Base-by-base conservation (phyloP, 306 rosid genomes). In the Vachellia pachyceras region DNA sequence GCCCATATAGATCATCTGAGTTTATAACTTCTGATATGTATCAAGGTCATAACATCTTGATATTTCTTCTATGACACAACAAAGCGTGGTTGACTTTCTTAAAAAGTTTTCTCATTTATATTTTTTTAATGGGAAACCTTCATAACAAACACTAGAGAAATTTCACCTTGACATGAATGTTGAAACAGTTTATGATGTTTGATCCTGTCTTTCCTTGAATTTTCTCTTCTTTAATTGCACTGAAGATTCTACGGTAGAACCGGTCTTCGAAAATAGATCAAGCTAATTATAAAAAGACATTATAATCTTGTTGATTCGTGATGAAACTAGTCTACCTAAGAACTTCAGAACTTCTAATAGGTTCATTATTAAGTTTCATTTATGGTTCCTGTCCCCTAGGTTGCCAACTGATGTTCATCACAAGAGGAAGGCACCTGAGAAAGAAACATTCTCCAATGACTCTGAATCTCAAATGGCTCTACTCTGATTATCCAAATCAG, bases 391-490 rank as follows among this genome's bases (percentile, higher is more conserved):
- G 49, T 81, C 68, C 25, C 71, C 69, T 84, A 96, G 99, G 89
- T 84, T 93, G 82, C 84, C 94, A 23, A 74, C 45, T 23, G 89
- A 90, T 75, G 90, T 87, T 82, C 86, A 75, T 77, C 87, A 82
- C 85, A 93, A 93, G 88, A 89, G 83, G 82, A 91, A 90, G 82
- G 84, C 75, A 63, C 72, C 81, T 11, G 92, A 85, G 82, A 83
- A 87, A 85, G 93, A 89, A 75, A 79, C 89, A 63, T 82, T 85
- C 79, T 93, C 97, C 23, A 87, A 89, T 66, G 89, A 92, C 57
- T 86, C 94, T 46, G 91, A 91, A 61, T 88, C 79, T 77, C 90
- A 86, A 80, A 46, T 89, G 80, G 88, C 82, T 67, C 72, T 87
- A 42, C 80, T 84, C 75, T 88, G 91, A 87, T 88, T 90, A 87